phyloP scores from a whole-genome alignment of 1,284 basidiomycete species.

The Athelia psychrophila region DNA sequence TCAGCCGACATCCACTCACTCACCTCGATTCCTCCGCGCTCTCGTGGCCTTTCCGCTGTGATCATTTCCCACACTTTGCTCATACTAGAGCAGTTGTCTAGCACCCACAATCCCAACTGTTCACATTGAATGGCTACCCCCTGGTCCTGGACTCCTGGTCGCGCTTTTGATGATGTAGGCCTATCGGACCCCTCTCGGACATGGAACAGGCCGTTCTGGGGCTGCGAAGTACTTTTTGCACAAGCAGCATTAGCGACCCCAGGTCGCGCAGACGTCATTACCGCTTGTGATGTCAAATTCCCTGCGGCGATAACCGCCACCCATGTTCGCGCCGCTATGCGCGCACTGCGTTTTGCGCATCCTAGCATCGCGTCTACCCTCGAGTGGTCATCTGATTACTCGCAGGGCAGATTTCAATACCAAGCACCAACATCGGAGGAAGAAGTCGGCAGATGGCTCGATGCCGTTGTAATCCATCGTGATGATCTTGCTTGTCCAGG shows the following conservation, averaged over 20 bases:
- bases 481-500: not conserved
- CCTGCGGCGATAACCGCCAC: not conserved
- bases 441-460: not conserved
- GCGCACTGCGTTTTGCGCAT: not conserved
- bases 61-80: no score
- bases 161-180: not conserved
- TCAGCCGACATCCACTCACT: no score
- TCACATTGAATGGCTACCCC: not conserved
- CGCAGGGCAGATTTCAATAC: not conserved
- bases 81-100: no score
- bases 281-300: not conserved
- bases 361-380: not conserved
- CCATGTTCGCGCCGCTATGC: not conserved
- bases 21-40: no score
- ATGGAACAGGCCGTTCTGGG: not conserved
- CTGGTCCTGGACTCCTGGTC: not conserved
- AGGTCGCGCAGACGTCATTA: not conserved
- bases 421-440: not conserved
- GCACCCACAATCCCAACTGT: no score
- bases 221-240: not conserved
- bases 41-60: no score
- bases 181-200: not conserved
- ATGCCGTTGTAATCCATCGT: not conserved
- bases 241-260: not conserved
- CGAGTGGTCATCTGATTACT: not conserved